Conservation (phyloP, 306 rosid genomes). For the Gastrolobium bilobum region DNA sequence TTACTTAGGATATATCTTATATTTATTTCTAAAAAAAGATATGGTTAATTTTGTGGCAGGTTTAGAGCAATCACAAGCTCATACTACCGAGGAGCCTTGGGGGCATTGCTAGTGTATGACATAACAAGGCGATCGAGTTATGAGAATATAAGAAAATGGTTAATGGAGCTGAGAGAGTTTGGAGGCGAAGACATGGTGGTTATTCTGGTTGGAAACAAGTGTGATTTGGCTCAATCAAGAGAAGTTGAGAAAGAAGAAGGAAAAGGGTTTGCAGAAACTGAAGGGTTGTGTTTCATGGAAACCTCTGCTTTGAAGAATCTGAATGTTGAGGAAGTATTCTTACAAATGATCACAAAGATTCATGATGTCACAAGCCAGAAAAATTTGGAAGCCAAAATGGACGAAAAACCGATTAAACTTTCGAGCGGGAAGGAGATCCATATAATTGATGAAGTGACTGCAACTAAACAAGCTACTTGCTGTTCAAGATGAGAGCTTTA, state of each 20-base stretch:
- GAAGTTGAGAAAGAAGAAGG: slow-evolving; percentile 81
- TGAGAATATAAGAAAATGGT: slow-evolving; percentile 74
- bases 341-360: slow-evolving; percentile 75
- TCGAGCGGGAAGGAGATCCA: slow-evolving; percentile 64
- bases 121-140: slow-evolving; percentile 67
- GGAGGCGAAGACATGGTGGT: slow-evolving; percentile 82
- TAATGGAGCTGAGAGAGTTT: slow-evolving; percentile 75
- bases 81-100: slow-evolving; percentile 89
- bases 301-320: slow-evolving; percentile 88
- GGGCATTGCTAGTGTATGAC: slow-evolving; percentile 87
- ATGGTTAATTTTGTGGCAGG: slow-evolving; percentile 52
- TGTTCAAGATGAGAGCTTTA: slow-evolving; percentile 43
- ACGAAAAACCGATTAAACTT: slow-evolving; percentile 46
- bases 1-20: not conserved
- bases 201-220: slow-evolving; percentile 83
- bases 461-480: slow-evolving; percentile 72
- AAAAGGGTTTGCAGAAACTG: slow-evolving; percentile 65
- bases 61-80: slow-evolving; percentile 97
- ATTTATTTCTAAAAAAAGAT: not conserved
- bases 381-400: slow-evolving; percentile 60
- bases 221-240: slow-evolving; percentile 69
- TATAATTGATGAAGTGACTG: slow-evolving; percentile 66
- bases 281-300: slow-evolving; percentile 88
- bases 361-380: slow-evolving; percentile 65
- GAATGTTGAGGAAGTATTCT: slow-evolving; percentile 85